Evolutionary conservation across 2,329 filamentous ascomycete genomes (phyloP).

Genomic region (Xylariaceae sp.): DNA sequence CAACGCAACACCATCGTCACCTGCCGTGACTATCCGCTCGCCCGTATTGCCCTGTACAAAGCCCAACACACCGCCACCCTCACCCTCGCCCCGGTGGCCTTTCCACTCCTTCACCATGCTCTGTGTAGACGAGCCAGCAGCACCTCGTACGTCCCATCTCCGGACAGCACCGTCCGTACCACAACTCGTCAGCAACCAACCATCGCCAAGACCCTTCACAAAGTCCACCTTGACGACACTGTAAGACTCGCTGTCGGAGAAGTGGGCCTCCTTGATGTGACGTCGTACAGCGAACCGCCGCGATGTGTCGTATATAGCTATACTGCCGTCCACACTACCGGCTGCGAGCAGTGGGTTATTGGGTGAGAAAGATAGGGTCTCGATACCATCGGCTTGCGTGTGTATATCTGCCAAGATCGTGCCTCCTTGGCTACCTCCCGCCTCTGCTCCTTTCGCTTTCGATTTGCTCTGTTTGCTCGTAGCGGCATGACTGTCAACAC

Average conservation of each 20-base stretch:
- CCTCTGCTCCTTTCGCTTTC: slow-evolving; percentile 38
- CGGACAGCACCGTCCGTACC: slow-evolving; percentile 91
- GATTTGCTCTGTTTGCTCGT: slow-evolving; percentile 32
- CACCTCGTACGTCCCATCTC: slow-evolving; percentile 76
- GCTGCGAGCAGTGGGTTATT: slow-evolving; percentile 56
- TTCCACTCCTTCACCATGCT: slow-evolving; percentile 85
- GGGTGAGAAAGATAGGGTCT: slow-evolving; percentile 65
- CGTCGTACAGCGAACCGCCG: slow-evolving; percentile 84
- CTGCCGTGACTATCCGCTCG: slow-evolving; percentile 78
- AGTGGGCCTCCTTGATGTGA: slow-evolving; percentile 75
- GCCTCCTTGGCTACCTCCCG: slow-evolving; percentile 44
- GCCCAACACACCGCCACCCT: slow-evolving; percentile 83
- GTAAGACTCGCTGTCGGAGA: slow-evolving; percentile 57
- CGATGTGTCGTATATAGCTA: slow-evolving; percentile 82
- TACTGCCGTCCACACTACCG: slow-evolving; percentile 70
- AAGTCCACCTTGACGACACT: slow-evolving; percentile 94
- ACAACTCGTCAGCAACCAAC: slow-evolving; percentile 77
- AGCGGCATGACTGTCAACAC: slow-evolving; percentile 24
- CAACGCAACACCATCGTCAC: slow-evolving; percentile 74
- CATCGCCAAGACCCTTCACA: slow-evolving; percentile 51
- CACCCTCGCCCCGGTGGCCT: slow-evolving; percentile 80
- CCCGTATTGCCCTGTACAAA: slow-evolving; percentile 82
- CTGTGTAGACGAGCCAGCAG: slow-evolving; percentile 50
- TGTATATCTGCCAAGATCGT: slow-evolving; percentile 79
- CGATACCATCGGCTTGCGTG: slow-evolving; percentile 72